phyloP scores from a whole-genome alignment of 2,329 filamentous ascomycete genomes.

The Aureobasidium sp. region DNA sequence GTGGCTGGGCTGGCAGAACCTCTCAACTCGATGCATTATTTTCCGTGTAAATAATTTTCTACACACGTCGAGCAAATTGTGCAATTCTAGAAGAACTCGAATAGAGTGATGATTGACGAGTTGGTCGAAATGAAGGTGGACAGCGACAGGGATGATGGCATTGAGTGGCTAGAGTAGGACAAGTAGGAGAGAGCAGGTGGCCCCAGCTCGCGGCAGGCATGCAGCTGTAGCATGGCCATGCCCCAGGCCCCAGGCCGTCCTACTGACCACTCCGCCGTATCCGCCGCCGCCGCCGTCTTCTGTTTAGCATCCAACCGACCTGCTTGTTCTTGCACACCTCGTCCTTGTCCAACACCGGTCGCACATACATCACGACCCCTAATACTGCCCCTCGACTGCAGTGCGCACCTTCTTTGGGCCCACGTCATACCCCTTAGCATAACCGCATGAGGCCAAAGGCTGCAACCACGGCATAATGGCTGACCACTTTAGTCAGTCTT shows the following conservation, averaged over 20 bases:
- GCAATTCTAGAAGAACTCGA: not conserved
- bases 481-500: slow-evolving; percentile 14
- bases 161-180: no score
- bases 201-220: not conserved
- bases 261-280: not conserved
- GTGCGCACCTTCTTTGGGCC: not conserved
- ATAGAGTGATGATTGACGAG: not conserved
- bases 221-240: not conserved
- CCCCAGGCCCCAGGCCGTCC: no score
- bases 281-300: not conserved
- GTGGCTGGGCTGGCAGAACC: not conserved
- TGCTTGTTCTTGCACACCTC: not conserved
- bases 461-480: slow-evolving; percentile 8
- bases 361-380: not conserved
- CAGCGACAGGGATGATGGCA: not conserved
- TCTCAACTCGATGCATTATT: slow-evolving; percentile 2
- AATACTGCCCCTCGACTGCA: not conserved
- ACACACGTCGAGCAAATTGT: not conserved
- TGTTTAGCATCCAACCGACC: not conserved
- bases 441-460: slow-evolving; percentile 3
- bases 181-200: no score
- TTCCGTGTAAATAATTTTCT: not conserved
- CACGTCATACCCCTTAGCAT: slow-evolving; percentile 7
- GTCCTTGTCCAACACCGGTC: not conserved
- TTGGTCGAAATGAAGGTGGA: not conserved